These are phyloP conservation scores for Starmerella sirachaensis DNA, from an alignment of 805 yeast genomes.

Conservation along the genomic window DNA sequence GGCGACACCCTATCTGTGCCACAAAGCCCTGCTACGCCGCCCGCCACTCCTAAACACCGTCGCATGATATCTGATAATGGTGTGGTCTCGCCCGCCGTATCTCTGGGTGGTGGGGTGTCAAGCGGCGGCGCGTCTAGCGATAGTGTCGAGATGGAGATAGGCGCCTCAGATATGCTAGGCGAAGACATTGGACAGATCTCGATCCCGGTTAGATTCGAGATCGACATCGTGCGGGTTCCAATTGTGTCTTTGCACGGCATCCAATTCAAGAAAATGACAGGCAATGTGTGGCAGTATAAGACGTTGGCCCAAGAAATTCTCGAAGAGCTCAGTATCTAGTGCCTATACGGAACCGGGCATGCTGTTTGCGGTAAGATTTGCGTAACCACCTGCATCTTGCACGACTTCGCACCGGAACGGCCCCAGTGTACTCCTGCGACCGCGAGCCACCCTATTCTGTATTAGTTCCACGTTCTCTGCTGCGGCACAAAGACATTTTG, in stretches of 20 bases:
- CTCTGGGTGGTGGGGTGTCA: too few relatives aligned
- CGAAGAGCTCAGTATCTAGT: slow-evolving; percentile 50
- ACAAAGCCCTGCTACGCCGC: slow-evolving; percentile 16
- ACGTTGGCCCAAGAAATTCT: slow-evolving; percentile 77
- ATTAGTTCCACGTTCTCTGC: too few relatives aligned
- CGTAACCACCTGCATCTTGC: too few relatives aligned
- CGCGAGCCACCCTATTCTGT: too few relatives aligned
- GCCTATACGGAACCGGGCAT: background rate
- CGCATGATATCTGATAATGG: slow-evolving; percentile 17
- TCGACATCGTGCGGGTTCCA: slow-evolving; percentile 85
- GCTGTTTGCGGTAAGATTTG: background rate
- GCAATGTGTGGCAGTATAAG: slow-evolving; percentile 93
- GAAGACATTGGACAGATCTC: slow-evolving; percentile 14
- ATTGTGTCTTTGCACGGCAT: slow-evolving; percentile 83
- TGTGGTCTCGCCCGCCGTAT: slow-evolving; percentile 12
- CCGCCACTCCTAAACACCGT: slow-evolving; percentile 14
- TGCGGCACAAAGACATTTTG: too few relatives aligned
- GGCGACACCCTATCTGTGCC: slow-evolving; percentile 7
- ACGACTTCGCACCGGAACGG: too few relatives aligned
- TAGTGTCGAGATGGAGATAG: slow-evolving; percentile 26
- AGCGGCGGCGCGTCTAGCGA: slow-evolving; percentile 22
- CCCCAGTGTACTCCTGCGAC: too few relatives aligned
- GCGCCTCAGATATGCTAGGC: slow-evolving; percentile 32
- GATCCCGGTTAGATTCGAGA: slow-evolving; percentile 75
- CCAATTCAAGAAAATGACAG: slow-evolving; percentile 83